Evolutionary conservation across 257 asterid genomes (phyloP).

Genomic region (Forsythia viridissima): DNA sequence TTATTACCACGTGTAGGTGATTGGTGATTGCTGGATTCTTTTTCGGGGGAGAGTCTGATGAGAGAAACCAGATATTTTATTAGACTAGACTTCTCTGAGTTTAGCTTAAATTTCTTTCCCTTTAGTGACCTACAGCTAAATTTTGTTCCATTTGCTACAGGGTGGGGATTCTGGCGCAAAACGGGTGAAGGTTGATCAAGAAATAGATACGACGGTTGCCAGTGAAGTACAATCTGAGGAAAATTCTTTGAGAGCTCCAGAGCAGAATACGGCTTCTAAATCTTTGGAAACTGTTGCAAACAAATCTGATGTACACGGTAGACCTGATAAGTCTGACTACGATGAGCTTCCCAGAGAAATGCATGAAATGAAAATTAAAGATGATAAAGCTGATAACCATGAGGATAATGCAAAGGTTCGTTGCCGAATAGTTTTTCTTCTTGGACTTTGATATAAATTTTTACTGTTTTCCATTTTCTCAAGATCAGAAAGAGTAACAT

Average conservation of each 20-base stretch:
- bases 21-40: not conserved
- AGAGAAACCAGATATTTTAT: too few species aligned
- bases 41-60: too few species aligned
- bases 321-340: slow-evolving; percentile 42
- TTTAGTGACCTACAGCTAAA: slow-evolving; percentile 9
- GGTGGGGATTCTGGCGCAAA: slow-evolving; percentile 56
- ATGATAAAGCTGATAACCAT: slow-evolving; percentile 34
- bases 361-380: slow-evolving; percentile 47
- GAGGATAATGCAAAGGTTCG: slow-evolving; percentile 45
- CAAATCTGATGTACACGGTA: slow-evolving; percentile 27
- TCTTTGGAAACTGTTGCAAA: slow-evolving; percentile 31
- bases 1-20: not conserved
- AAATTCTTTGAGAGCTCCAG: slow-evolving; percentile 20
- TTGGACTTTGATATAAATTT: not conserved
- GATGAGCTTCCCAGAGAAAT: slow-evolving; percentile 54
- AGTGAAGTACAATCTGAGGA: slow-evolving; percentile 31
- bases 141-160: slow-evolving; percentile 33
- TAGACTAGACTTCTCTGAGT: too few species aligned
- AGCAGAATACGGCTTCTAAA: slow-evolving; percentile 23
- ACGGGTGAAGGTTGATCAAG: slow-evolving; percentile 62
- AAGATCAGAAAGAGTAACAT: not conserved
- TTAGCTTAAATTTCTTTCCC: not conserved
- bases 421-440: slow-evolving; percentile 8
- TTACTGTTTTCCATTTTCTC: not conserved
- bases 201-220: slow-evolving; percentile 31